These are phyloP conservation scores for Phytophthora litchii DNA, from an alignment of 352 stramenopile genomes.

Conservation along the genomic window DNA sequence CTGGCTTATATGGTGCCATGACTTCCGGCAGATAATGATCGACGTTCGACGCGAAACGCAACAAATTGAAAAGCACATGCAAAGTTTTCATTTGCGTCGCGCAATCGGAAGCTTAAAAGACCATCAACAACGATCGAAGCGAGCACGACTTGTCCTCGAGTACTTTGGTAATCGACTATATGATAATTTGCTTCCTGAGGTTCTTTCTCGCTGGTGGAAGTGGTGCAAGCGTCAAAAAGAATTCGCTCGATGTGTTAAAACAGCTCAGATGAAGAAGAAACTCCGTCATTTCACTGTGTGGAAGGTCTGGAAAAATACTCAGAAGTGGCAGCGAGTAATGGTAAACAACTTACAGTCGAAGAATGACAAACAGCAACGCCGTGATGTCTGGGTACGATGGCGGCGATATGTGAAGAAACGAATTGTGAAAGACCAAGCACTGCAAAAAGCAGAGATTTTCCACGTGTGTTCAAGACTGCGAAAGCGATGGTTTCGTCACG, in stretches of 20 bases:
- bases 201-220: conserved; percentile 26
- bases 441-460: conserved; percentile 18
- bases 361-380: conserved; percentile 1
- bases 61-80: conserved; percentile 8
- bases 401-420: conserved; percentile 10
- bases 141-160: conserved; percentile 39
- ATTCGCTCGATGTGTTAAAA: conserved; percentile 3
- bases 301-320: conserved; percentile 13
- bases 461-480: conserved; percentile 25
- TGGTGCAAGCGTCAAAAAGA: conserved; percentile 19
- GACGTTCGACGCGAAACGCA: conserved; percentile 6
- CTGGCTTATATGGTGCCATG: conserved; percentile 66
- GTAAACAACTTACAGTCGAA: conserved; percentile 18
- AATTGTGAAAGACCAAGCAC: conserved; percentile 7
- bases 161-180: conserved; percentile 45
- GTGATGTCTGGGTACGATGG: conserved; percentile 33
- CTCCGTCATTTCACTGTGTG: conserved; percentile 16
- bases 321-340: conserved; percentile 22
- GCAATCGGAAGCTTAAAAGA: conserved; percentile 9
- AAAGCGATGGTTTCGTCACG: conserved; percentile 27
- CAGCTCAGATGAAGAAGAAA: conserved; percentile 4
- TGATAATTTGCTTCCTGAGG: conserved; percentile 28
- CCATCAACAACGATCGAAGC: conserved; percentile 27
- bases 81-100: conserved; percentile 21
- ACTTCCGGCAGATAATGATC: conserved; percentile 32